Base-by-base conservation (phyloP, 176 grass and related monocot genomes). In the Eremochloa ophiuroides region DNA sequence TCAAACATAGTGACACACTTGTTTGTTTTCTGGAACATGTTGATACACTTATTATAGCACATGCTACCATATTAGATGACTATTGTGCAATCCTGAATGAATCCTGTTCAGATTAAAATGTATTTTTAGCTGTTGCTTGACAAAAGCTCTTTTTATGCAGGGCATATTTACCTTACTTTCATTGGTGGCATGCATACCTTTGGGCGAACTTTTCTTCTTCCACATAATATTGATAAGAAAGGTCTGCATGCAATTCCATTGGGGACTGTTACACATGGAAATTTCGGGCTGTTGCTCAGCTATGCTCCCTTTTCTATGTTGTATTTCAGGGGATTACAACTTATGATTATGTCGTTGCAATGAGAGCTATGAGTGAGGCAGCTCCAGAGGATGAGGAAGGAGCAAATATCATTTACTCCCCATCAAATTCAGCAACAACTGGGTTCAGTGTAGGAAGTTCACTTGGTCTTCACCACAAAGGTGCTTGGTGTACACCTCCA, bases 151-250 rank as follows among this genome's bases (percentile, higher is more conserved):
- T 84, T 62, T 87, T 74, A 82, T 93, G 71, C 91, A 99, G 96
- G 83, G 83, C 50, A 72, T 86, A 74, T 99, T 94, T 78, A 99
- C 96, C 38, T 64, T 90, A 27, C 89, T 99, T 75, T 99, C 96
- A 63, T 39, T 93, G 50, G 84, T 95, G 38, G 96, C 96, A 55
- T 93, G 91, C 63, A 46, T 99, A 78, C 96, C 96, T 73, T 84
- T 99, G 66, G 88, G 88, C 27, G 96, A 99, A 79, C 93, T 99
- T 79, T 93, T 99, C 93, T 99, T 99, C 91, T 99, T 99, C 83
- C 96, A 95, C 89, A 91, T 99, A 76, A 95, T 99, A 89, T 62
- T 99, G 69, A 95, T 99, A 29, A 92, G 90, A 87, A 99, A 99
- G 96, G 96, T 99, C 81, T 77, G 74, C 40, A 22, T 76, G 62